Evolutionary conservation across 768 basidiomycete genomes (phyloP).

Genomic region (Boletellus ananas): DNA sequence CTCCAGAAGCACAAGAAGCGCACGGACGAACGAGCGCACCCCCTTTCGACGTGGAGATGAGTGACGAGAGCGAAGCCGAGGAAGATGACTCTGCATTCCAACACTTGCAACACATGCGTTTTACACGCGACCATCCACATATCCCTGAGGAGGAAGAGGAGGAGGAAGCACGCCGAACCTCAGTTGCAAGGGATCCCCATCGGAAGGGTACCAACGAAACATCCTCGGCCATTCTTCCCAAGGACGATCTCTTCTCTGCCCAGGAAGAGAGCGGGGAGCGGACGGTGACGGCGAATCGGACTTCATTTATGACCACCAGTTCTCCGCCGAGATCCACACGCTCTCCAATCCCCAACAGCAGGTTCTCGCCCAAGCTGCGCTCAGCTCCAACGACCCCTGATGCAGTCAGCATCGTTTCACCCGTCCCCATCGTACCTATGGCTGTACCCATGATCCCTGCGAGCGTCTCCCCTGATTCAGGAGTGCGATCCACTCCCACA

Average conservation of each 20-base stretch:
- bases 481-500: constrained; percentile 21
- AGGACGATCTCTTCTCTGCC: constrained; percentile 9
- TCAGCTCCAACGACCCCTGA: constrained; percentile 29
- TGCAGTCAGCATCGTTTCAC: constrained; percentile 20
- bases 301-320: constrained; percentile 11
- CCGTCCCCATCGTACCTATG: constrained; percentile 22
- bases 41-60: constrained; percentile 71
- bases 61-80: constrained; percentile 74
- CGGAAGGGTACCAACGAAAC: constrained; percentile 19
- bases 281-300: constrained; percentile 16
- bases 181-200: constrained; percentile 22
- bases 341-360: constrained; percentile 17
- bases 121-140: constrained; percentile 49
- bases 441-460: constrained; percentile 18
- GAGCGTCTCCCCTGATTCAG: constrained; percentile 21
- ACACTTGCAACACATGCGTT: constrained; percentile 36
- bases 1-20: constrained; percentile 49
- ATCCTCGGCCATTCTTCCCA: constrained; percentile 35
- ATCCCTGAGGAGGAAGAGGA: constrained; percentile 74
- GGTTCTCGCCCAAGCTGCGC: constrained; percentile 20
- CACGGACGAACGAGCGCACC: constrained; percentile 44
- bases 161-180: constrained; percentile 32
- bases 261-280: constrained; percentile 11
- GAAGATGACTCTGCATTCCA: constrained; percentile 45
- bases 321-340: constrained; percentile 16